Percentiles rank a stretch among this genome's conserved stretches.
These are phyloP conservation scores for Rhodomyrtus tomentosa DNA, from an alignment of 345 rosid species.

Conservation along the genomic window DNA sequence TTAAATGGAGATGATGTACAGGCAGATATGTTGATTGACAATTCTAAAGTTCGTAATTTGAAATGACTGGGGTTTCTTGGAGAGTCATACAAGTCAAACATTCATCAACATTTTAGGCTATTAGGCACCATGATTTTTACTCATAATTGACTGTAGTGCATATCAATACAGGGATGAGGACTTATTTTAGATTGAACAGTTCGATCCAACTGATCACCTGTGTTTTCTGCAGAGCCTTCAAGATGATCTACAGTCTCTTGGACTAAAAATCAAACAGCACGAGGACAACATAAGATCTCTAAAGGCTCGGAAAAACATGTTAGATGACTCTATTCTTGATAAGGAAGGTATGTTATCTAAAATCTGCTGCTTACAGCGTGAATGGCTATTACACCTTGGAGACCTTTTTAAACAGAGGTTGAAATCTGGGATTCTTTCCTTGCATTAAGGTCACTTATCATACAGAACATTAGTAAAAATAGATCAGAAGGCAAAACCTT, in stretches of 20 bases:
- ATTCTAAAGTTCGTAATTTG: slow-evolving; percentile 21
- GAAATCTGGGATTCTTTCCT: neutral
- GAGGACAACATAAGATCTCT: slow-evolving; percentile 37
- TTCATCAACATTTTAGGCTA: neutral
- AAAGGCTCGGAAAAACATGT: slow-evolving; percentile 34
- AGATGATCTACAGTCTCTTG: slow-evolving; percentile 45
- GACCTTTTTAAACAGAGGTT: neutral
- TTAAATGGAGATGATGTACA: slow-evolving; percentile 26
- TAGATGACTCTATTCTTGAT: slow-evolving; percentile 48
- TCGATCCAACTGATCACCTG: neutral
- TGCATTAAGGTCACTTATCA: neutral
- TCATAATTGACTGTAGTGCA: neutral
- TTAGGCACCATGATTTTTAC: neutral
- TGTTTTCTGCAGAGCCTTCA: slow-evolving; percentile 39
- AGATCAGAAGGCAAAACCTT: neutral
- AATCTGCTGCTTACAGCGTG: neutral
- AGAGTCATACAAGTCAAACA: neutral
- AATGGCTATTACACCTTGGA: neutral
- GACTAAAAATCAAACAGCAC: slow-evolving; percentile 54
- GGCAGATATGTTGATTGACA: slow-evolving; percentile 17
- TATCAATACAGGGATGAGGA: neutral
- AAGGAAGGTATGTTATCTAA: slow-evolving; percentile 37
- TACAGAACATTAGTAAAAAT: neutral
- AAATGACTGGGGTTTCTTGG: neutral
- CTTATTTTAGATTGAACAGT: neutral